Conservation (phyloP, 805 yeast genomes). For the Zygosaccharomyces lentus region DNA sequence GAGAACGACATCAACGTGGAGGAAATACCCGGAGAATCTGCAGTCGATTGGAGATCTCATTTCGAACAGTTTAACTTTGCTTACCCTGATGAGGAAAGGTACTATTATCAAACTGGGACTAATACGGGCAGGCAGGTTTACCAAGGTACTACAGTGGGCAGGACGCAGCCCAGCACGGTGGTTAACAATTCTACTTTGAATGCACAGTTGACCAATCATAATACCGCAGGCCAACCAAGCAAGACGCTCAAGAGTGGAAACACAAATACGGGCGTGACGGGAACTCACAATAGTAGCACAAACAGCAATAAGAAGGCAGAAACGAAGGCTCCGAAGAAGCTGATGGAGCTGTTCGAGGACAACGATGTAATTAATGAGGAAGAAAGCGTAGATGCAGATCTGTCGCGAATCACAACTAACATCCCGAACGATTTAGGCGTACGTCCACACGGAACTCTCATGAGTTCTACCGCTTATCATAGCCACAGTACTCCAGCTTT, state of each 20-base stretch:
- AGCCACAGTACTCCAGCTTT: constrained; percentile 31
- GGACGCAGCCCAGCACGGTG: constrained; percentile 21
- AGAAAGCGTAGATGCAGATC: constrained; percentile 17
- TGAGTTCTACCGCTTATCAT: constrained; percentile 16
- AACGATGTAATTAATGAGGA: constrained; percentile 31
- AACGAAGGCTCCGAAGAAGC: constrained; percentile 61
- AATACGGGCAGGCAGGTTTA: constrained; percentile 18
- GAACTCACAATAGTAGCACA: constrained; percentile 25
- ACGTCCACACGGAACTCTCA: constrained; percentile 20
- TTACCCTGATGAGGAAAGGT: constrained; percentile 34
- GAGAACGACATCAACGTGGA: constrained; percentile 59
- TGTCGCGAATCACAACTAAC: constrained; percentile 18
- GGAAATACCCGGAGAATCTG: constrained; percentile 32
- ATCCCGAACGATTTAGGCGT: constrained; percentile 16
- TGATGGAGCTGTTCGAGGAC: constrained; percentile 65
- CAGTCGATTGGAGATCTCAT: constrained; percentile 25
- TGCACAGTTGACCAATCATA: constrained; percentile 23
- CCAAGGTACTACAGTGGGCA: constrained; percentile 33
- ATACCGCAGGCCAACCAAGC: constrained; percentile 19
- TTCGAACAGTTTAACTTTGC: constrained; percentile 29
- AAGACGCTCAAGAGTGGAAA: constrained; percentile 28
- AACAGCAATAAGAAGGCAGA: constrained; percentile 29
- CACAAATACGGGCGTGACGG: constrained; percentile 29
- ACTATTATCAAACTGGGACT: constrained; percentile 25
- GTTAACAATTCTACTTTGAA: constrained; percentile 30